phyloP scores from a whole-genome alignment of 169 alveolate genomes.

The Plasmodium chabaudi region DNA sequence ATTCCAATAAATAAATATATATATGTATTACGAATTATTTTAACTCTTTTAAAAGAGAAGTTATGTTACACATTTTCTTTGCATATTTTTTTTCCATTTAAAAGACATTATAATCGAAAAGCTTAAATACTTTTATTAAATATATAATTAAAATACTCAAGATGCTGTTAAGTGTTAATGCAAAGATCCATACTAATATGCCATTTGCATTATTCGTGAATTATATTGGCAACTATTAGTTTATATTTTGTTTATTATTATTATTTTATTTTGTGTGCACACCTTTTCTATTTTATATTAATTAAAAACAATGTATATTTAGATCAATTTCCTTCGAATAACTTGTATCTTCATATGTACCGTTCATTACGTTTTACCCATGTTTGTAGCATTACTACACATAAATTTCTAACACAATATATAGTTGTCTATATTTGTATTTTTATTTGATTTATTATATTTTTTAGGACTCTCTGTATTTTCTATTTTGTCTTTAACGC shows the following conservation, averaged over 20 bases:
- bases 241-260: background rate
- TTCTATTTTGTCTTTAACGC: background rate
- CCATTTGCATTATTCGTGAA: conserved; percentile 1
- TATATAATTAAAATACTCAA: background rate
- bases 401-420: no score
- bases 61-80: conserved; percentile 10
- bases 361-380: no score
- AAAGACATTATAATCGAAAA: background rate
- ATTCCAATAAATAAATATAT: no score
- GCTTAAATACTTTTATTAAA: background rate
- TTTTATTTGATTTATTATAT: background rate
- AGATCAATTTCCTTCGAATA: background rate
- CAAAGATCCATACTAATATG: background rate
- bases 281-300: background rate
- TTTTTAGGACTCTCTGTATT: background rate
- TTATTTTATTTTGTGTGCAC: conserved; percentile 4
- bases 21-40: background rate
- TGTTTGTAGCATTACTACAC: no score
- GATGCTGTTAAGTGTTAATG: background rate
- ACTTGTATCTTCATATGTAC: background rate
- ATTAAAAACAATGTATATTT: conserved; percentile 29
- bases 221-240: background rate
- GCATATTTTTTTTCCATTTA: background rate
- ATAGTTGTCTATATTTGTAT: background rate
- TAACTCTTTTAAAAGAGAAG: conserved; percentile 50